Evolutionary conservation across 1,139 yeast genomes (phyloP).

Genomic region (Saccharomyces hybrid): DNA sequence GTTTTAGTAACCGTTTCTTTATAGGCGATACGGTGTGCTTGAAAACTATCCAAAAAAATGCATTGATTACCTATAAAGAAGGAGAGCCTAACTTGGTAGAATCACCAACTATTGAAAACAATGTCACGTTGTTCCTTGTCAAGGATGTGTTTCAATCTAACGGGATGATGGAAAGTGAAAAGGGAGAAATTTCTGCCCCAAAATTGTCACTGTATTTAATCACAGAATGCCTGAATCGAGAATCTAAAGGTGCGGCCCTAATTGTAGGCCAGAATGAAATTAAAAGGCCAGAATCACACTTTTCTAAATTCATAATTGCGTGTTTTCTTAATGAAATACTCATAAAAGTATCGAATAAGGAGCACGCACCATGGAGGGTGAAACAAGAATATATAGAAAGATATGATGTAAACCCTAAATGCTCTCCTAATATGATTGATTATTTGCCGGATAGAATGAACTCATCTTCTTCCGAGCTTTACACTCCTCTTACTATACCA

Average conservation of each 20-base stretch:
- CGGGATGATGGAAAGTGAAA: background rate
- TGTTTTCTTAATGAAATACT: conserved; percentile 1
- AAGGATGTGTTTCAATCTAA: background rate
- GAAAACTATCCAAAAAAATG: background rate
- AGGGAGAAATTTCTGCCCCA: background rate
- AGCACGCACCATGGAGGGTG: background rate
- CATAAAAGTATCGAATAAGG: background rate
- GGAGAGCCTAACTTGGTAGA: background rate
- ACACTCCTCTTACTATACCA: background rate
- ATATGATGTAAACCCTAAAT: background rate
- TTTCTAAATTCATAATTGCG: background rate
- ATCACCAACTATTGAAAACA: background rate
- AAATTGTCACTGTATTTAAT: background rate
- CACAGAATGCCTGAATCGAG: background rate
- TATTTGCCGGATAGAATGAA: background rate
- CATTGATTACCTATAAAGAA: background rate
- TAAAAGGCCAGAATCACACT: background rate
- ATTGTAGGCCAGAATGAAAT: background rate
- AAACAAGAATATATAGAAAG: background rate
- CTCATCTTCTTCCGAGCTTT: background rate
- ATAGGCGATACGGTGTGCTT: background rate
- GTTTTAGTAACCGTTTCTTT: background rate
- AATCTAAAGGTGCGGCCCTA: background rate
- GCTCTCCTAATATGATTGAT: background rate
- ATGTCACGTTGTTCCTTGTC: background rate